phyloP scores from a whole-genome alignment of 2,329 filamentous ascomycete species.

The Cercospora zeina region DNA sequence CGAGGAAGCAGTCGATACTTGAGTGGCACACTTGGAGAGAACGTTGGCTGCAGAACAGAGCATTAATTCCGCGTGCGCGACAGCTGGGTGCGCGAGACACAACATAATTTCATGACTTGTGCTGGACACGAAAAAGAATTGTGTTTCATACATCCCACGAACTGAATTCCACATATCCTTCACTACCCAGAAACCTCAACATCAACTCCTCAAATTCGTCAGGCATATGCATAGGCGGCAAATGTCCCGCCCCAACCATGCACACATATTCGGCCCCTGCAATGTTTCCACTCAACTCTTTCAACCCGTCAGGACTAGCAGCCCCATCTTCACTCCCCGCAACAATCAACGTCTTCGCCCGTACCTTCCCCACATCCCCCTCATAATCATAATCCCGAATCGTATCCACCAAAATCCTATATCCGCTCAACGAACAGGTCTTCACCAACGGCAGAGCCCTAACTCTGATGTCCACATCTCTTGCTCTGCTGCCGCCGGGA shows the following conservation, averaged over 20 bases:
- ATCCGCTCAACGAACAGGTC: slow-evolving; percentile 32
- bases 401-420: slow-evolving; percentile 33
- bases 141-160: background rate
- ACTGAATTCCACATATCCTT: background rate
- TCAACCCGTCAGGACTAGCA: slow-evolving; percentile 26
- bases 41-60: no score
- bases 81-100: background rate
- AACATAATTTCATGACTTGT: background rate
- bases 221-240: slow-evolving; percentile 36
- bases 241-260: slow-evolving; percentile 35
- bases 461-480: slow-evolving; percentile 27
- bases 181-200: slow-evolving; percentile 27
- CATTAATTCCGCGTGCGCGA: background rate
- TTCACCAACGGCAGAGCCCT: slow-evolving; percentile 29
- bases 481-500: slow-evolving; percentile 26
- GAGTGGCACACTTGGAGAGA: no score
- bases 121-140: background rate
- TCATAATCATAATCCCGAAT: slow-evolving; percentile 36
- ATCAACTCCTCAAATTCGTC: slow-evolving; percentile 33
- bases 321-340: slow-evolving; percentile 34
- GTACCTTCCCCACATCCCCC: slow-evolving; percentile 19
- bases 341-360: slow-evolving; percentile 29
- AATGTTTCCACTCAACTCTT: slow-evolving; percentile 30
- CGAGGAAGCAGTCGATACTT: no score
- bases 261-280: slow-evolving; percentile 25